Percentiles rank a stretch among this genome's conserved stretches.
Evolutionary conservation across 2,329 filamentous ascomycete genomes (phyloP).

Genomic region (Sporothrix luriei): DNA sequence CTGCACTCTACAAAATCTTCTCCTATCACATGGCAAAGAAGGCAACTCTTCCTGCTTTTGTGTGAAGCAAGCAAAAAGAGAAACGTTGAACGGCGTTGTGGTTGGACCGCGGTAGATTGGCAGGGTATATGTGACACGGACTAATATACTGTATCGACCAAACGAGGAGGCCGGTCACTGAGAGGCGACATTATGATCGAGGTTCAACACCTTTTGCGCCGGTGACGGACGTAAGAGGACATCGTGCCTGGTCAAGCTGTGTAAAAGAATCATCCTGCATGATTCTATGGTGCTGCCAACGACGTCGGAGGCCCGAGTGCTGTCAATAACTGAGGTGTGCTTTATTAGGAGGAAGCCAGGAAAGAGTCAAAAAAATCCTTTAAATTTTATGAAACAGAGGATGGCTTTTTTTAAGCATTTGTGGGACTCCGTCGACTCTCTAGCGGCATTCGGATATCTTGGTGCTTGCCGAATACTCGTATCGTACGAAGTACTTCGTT

Average conservation of each 20-base stretch:
- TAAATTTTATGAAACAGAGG: no score
- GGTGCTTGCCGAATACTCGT: slow-evolving; percentile 12
- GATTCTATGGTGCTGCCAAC: no score
- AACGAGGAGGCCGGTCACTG: not conserved
- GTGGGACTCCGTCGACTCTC: no score
- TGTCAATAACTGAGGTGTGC: no score
- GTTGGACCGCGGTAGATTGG: slow-evolving; percentile 26
- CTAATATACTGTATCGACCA: not conserved
- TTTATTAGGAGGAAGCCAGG: no score
- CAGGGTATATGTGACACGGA: slow-evolving; percentile 17
- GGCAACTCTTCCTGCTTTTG: not conserved
- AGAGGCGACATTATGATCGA: not conserved
- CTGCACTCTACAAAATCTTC: no score
- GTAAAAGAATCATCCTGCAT: no score
- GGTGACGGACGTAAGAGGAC: not conserved
- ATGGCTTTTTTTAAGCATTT: no score
- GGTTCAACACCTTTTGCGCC: not conserved
- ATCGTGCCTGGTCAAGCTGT: not conserved
- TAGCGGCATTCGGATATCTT: not conserved
- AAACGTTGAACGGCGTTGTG: not conserved
- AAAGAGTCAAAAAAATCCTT: no score
- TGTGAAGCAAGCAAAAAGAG: not conserved
- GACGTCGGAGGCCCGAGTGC: no score
- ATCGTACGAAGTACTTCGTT: no score
- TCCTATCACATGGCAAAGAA: slow-evolving; percentile 22